Conservation (phyloP, 1,284 basidiomycete species). For the Hemileia vastatrix region DNA sequence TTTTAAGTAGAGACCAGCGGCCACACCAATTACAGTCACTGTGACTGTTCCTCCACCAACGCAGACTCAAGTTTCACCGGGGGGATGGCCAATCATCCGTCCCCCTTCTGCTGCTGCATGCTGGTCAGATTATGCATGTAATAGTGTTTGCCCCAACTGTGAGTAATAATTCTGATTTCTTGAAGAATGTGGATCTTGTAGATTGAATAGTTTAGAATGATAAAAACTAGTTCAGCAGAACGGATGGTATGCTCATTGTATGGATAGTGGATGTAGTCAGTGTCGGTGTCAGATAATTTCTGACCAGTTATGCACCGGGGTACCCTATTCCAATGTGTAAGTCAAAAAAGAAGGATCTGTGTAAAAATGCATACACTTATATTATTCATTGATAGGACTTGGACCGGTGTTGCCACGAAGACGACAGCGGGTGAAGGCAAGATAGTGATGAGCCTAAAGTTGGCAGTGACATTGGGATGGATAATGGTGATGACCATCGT, state of each 20-base stretch:
- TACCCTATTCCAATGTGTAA: slow-evolving; percentile 15
- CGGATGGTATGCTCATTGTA: slow-evolving; percentile 22
- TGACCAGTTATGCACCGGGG: slow-evolving; percentile 5
- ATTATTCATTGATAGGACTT: too few species aligned
- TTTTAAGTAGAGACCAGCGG: neutral
- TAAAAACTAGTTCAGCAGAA: slow-evolving; percentile 14
- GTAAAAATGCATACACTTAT: too few species aligned
- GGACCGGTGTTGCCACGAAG: too few species aligned
- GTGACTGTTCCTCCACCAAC: slow-evolving; percentile 19
- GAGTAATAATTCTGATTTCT: neutral
- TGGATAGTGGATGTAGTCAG: slow-evolving; percentile 8
- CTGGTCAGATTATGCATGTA: slow-evolving; percentile 20
- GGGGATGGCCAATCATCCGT: slow-evolving; percentile 20
- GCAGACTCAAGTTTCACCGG: slow-evolving; percentile 2
- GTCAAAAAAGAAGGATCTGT: too few species aligned
- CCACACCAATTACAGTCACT: slow-evolving; percentile 14
- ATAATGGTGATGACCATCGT: too few species aligned
- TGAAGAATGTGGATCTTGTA: neutral
- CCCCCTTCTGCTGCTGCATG: slow-evolving; percentile 10
- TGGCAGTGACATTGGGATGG: too few species aligned
- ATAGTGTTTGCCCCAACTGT: slow-evolving; percentile 22
- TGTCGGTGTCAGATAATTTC: slow-evolving; percentile 22
- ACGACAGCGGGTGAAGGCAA: too few species aligned
- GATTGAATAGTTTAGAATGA: neutral
- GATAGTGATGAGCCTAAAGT: too few species aligned